A percentile compares a stretch with the other conserved stretches of the same genome.
These are phyloP conservation scores for Fusarium robinianum DNA, from an alignment of 2,329 filamentous ascomycete genomes.

Conservation along the genomic window DNA sequence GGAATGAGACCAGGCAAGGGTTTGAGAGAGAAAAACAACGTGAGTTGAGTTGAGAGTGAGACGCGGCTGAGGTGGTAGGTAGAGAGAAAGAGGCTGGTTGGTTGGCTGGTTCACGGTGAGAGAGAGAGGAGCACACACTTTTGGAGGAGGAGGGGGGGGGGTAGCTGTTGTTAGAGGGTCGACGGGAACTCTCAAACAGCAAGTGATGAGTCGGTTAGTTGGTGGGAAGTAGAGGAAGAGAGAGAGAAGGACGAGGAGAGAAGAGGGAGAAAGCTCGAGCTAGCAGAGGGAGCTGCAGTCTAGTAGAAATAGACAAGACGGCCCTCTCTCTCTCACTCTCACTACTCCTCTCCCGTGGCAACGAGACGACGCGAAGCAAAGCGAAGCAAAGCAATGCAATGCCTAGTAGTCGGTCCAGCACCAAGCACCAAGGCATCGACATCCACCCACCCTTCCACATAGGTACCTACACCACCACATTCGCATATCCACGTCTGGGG, in stretches of 20 bases:
- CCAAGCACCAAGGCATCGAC: slow-evolving; percentile 10
- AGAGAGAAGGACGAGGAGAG: slow-evolving; percentile 9
- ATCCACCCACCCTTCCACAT: slow-evolving; percentile 22
- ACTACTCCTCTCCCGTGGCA: no score
- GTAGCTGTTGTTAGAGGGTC: no score
- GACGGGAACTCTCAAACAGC: no score
- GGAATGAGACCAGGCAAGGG: slow-evolving; percentile 25
- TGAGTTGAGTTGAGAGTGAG: slow-evolving; percentile 8
- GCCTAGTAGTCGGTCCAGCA: neutral
- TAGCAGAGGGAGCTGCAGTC: slow-evolving; percentile 16
- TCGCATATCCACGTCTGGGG: slow-evolving; percentile 32
- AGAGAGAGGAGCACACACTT: no score
- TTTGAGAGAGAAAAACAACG: slow-evolving; percentile 12
- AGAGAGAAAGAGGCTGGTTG: no score
- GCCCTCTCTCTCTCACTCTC: no score
- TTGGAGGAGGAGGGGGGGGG: no score
- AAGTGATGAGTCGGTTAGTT: neutral
- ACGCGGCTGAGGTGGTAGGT: no score
- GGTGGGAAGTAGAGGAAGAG: slow-evolving; percentile 2
- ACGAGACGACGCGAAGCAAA: slow-evolving; percentile 7
- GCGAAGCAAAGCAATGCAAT: slow-evolving; percentile 1
- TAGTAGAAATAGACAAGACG: slow-evolving; percentile 23
- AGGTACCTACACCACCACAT: slow-evolving; percentile 21
- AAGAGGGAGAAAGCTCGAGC: slow-evolving; percentile 9
- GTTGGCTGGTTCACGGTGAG: no score